Evolutionary conservation across 768 basidiomycete species (phyloP), one percentile per base, ranked within the genome.

Genomic region (Pisolithus sp.): DNA sequence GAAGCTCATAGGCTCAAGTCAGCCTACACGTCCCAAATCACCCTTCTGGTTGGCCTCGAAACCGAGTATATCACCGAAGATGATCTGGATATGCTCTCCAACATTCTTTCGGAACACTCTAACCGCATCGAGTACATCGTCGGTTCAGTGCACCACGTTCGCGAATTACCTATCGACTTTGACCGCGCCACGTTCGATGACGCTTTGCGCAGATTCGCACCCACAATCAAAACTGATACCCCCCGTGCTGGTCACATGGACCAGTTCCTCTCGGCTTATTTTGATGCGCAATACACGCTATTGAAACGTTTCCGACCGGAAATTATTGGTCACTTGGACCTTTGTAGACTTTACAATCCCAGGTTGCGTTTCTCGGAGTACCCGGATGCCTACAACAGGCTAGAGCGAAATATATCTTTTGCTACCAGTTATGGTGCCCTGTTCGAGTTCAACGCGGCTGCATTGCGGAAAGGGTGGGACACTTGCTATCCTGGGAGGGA

Each of bases 401-500:
- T 93, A 34, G 76, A 80, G 66, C 71, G 92, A 58, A 98, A 98
- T 67, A 70, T 98, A 55, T 60, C 66, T 46, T 83, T 71, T 53
- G 92, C 85, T 1, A 74, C 86, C 13, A 70, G 61, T 12, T 96
- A 97, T 66, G 94, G 93, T 2, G 95, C 90, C 3, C 68, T 96
- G 52, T 97, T 98, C 61, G 96, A 99, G 69, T 71, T 89, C 31
- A 98, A 95, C 60, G 84, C 93, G 21, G 90, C 96, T 9, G 93
- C 93, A 8, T 84, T 97, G 62, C 73, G 93, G 60, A 99, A 98
- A 64, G 82, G 86, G 12, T 98, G 96, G 96, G 66, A 70, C 9
- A 79, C 82, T 3, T 80, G 87, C 4, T 98, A 94, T 69, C 95
- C 96, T 0, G 89, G 78, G 1, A 66, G 69, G 50, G 93, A 96